Base-by-base conservation (phyloP, 179 eudicot species). In the Spergularia azorica region DNA sequence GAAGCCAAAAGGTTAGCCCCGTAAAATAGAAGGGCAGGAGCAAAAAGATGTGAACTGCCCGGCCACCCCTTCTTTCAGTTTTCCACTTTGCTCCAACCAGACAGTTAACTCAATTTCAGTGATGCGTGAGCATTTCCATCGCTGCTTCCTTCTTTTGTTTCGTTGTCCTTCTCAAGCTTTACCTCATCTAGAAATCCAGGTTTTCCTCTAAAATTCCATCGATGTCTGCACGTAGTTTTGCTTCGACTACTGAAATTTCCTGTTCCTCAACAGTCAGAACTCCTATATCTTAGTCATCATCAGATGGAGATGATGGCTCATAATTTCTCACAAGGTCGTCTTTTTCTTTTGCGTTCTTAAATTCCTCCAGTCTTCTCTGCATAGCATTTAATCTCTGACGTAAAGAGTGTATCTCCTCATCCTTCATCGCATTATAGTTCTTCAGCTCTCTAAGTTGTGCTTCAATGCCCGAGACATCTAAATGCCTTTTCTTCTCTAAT, bases 171-270 rank as follows among this genome's bases (percentile, higher is more conserved):
- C n/a, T n/a, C n/a, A n/a, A n/a, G n/a, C n/a, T n/a, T n/a, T 51
- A 91, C 71, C 95, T 87, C 71, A 95, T 75, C 97, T 95, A 93
- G 84, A 93, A 91, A 72, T 90, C 97, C 72, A 95, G 81, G 70
- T 93, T 95, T 79, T 91, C 92, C 52, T 91, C 95, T 10, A 93
- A 83, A 63, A 95, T 79, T 57, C 87, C 89, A 80, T 93, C 93
- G 9, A 93, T 90, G 55, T 85, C 86, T 70, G 78, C 80, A 61
- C 93, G 85, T 15, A 95, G 84, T 79, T 84, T 90, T 64, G 88
- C 92, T 76, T 95, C 99, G 43, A 84, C 75, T 0, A 83, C 84
- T 3, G 99, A 95, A 15, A 86, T 51, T 26, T 81, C 63, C 60
- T 73, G 75, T 64, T 76, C 71, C 46, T 80, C 80, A 36, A 79